phyloP scores from a whole-genome alignment of 805 yeast species.

The Jamesozyma spencerorum region DNA sequence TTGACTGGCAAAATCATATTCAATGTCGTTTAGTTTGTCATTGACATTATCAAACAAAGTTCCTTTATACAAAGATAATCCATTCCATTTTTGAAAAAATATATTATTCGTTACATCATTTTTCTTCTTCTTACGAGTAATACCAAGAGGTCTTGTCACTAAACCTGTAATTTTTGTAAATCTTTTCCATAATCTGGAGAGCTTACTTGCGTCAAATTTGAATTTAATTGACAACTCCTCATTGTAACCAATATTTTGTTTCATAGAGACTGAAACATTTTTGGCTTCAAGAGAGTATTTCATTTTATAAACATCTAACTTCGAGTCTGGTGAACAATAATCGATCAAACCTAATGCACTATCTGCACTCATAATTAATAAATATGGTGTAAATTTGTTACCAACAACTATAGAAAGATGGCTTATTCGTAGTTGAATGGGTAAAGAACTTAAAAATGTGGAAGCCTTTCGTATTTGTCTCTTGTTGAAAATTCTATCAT shows the following conservation, averaged over 20 bases:
- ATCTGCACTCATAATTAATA: conserved; percentile 53
- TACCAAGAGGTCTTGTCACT: conserved; percentile 6
- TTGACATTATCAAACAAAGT: conserved; percentile 32
- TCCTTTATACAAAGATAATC: conserved; percentile 53
- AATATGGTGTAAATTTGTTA: conserved; percentile 64
- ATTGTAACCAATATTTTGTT: conserved; percentile 62
- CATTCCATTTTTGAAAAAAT: conserved; percentile 52
- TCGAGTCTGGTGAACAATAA: conserved; percentile 37
- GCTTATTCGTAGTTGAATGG: conserved; percentile 49
- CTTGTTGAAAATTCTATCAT: conserved; percentile 16
- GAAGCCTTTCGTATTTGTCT: conserved; percentile 6
- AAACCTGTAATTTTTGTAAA: conserved; percentile 11
- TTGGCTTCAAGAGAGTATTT: conserved; percentile 37
- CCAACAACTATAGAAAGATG: conserved; percentile 76
- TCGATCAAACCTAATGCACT: conserved; percentile 52
- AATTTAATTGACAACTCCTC: conserved; percentile 24
- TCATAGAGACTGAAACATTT: conserved; percentile 50
- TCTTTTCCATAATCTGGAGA: conserved; percentile 19
- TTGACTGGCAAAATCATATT: conserved; percentile 31
- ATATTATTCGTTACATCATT: conserved; percentile 8
- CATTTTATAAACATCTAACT: conserved; percentile 49
- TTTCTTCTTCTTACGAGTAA: conserved; percentile 2
- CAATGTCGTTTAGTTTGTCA: conserved; percentile 26
- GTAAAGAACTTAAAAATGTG: conserved; percentile 37
- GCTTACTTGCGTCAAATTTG: conserved; percentile 12